These are phyloP conservation scores for Russula abietina DNA, from an alignment of 768 basidiomycete species.

Conservation along the genomic window DNA sequence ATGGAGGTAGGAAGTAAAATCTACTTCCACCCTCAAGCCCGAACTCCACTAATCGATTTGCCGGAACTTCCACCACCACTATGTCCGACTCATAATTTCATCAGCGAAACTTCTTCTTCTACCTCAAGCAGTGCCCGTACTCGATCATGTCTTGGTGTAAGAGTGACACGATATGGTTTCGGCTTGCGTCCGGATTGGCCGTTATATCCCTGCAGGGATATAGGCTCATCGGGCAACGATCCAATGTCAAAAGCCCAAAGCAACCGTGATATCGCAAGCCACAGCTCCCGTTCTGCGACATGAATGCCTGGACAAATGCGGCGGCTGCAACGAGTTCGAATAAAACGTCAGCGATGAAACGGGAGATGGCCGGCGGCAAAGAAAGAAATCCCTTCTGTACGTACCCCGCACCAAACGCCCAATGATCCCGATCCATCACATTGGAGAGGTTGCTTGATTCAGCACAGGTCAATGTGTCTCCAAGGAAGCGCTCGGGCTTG, in stretches of 20 bases:
- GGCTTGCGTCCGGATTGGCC: conserved; percentile 43
- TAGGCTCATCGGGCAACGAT: conserved; percentile 38
- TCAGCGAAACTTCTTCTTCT: conserved; percentile 13
- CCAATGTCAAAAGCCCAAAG: conserved; percentile 44
- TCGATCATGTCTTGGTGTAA: conserved; percentile 26
- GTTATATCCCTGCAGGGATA: conserved; percentile 42
- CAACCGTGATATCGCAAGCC: conserved; percentile 41
- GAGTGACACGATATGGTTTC: conserved; percentile 36
- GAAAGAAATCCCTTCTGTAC: conserved; percentile 10
- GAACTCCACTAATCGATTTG: background rate
- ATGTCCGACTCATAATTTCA: conserved; percentile 14
- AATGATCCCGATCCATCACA: conserved; percentile 43
- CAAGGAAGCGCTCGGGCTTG: conserved; percentile 44
- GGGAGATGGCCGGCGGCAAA: background rate
- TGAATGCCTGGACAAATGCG: conserved; percentile 41
- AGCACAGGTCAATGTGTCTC: conserved; percentile 35
- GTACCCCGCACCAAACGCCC: conserved; percentile 47
- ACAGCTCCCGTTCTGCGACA: conserved; percentile 44
- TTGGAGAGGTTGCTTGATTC: conserved; percentile 42
- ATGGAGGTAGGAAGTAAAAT: too few relatives aligned
- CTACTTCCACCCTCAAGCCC: too few relatives aligned
- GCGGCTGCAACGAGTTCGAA: conserved; percentile 27
- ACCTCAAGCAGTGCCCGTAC: conserved; percentile 16
- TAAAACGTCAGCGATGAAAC: background rate
- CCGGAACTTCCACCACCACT: too few relatives aligned